Percentiles rank a stretch among this genome's conserved stretches.
phyloP scores from a whole-genome alignment of 768 basidiomycete species.

The Gloeopeniophorella convolvens region DNA sequence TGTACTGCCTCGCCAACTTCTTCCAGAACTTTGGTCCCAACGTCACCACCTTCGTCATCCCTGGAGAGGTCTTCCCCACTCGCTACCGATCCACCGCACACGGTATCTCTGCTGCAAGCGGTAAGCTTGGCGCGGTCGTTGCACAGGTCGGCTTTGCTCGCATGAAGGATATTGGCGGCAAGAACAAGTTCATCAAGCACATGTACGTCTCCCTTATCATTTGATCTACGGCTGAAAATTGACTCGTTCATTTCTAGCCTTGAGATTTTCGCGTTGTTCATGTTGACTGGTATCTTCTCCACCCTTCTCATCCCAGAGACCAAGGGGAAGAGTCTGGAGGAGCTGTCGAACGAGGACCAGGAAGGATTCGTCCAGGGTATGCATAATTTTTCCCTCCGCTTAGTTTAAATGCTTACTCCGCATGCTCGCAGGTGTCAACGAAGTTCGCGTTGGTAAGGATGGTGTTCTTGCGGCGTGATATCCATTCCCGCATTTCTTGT shows the following conservation, averaged over 20 bases:
- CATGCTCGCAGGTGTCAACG: slow-evolving; percentile 1
- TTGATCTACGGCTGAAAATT: not conserved
- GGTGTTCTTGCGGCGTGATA: slow-evolving; percentile 7
- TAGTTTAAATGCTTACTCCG: not conserved
- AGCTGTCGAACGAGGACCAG: slow-evolving; percentile 67
- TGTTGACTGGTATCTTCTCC: slow-evolving; percentile 79
- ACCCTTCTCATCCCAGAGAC: slow-evolving; percentile 80
- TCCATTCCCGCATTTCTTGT: no score
- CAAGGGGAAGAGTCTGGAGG: slow-evolving; percentile 57
- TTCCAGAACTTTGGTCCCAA: slow-evolving; percentile 90
- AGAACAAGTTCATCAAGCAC: slow-evolving; percentile 53
- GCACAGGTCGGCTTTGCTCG: slow-evolving; percentile 72
- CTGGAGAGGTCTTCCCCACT: slow-evolving; percentile 82
- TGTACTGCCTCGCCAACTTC: slow-evolving; percentile 84
- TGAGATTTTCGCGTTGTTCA: slow-evolving; percentile 80
- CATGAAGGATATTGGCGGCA: slow-evolving; percentile 63
- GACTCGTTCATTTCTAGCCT: slow-evolving; percentile 35
- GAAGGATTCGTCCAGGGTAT: slow-evolving; percentile 44
- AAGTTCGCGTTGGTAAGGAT: slow-evolving; percentile 8
- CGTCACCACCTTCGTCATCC: slow-evolving; percentile 72
- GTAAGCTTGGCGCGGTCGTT: slow-evolving; percentile 79
- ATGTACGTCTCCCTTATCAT: slow-evolving; percentile 42
- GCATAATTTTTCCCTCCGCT: not conserved
- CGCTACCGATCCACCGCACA: slow-evolving; percentile 83
- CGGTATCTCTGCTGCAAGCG: slow-evolving; percentile 77